Evolutionary conservation across 305 asterid genomes (phyloP).

Genomic region (Stenogyne calaminthoides): DNA sequence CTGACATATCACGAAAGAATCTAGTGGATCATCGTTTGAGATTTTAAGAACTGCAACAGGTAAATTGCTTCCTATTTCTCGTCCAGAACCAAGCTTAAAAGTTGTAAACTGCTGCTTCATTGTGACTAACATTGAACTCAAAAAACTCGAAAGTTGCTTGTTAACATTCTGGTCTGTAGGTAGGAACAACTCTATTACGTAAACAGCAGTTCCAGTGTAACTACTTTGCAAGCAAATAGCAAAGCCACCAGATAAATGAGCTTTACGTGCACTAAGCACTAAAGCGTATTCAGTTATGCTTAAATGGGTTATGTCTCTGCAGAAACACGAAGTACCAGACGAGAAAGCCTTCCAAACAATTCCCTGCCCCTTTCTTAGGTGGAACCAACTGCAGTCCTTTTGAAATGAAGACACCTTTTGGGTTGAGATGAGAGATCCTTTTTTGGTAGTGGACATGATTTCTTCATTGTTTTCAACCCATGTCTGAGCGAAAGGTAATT

Average conservation of each 20-base stretch:
- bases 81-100: not conserved
- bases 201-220: not conserved
- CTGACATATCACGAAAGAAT: not conserved
- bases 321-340: not conserved
- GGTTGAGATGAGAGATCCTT: not conserved
- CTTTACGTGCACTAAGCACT: not conserved
- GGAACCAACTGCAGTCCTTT: not conserved
- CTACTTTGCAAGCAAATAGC: not conserved
- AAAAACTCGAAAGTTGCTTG: not conserved
- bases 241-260: not conserved
- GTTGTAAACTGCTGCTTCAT: not conserved
- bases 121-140: not conserved
- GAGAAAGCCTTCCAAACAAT: not conserved
- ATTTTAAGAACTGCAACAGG: not conserved
- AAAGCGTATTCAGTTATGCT: not conserved
- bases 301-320: not conserved
- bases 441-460: not conserved
- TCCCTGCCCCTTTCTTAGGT: not conserved
- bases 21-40: not conserved
- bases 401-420: not conserved
- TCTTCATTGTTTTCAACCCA: not conserved
- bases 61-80: not conserved
- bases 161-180: not conserved
- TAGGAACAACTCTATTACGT: not conserved
- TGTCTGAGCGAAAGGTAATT: not conserved